Evolutionary conservation across 2,329 filamentous ascomycete genomes (phyloP).

Genomic region (Ceratocystis alfenasii): DNA sequence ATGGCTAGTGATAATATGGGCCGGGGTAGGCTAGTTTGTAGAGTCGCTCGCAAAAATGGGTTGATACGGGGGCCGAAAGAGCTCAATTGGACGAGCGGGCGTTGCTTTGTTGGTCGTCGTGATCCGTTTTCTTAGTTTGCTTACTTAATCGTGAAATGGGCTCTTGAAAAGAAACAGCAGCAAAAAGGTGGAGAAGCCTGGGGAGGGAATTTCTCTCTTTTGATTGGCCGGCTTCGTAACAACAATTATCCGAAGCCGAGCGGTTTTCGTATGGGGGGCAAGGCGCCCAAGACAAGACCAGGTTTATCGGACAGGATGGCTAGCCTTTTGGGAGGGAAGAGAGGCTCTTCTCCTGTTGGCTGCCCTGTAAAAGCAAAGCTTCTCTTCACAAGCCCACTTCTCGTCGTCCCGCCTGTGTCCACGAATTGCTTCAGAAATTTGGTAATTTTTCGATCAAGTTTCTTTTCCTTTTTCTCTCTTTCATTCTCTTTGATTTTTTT

Average conservation of each 20-base stretch:
- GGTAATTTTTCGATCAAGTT: constrained; percentile 18
- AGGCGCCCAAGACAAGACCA: neutral
- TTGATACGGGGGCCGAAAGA: too few relatives aligned
- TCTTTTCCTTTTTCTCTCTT: constrained; percentile 8
- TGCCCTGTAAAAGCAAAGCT: constrained; percentile 19
- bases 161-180: too few relatives aligned
- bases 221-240: constrained; percentile 36
- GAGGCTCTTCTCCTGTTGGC: neutral
- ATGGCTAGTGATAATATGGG: neutral
- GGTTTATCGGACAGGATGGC: constrained; percentile 16
- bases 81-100: too few relatives aligned
- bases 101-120: too few relatives aligned
- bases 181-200: constrained; percentile 4
- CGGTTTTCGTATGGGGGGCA: constrained; percentile 35
- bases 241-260: constrained; percentile 37
- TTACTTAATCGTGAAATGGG: too few relatives aligned
- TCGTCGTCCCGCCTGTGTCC: constrained; percentile 11
- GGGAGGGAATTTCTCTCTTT: constrained; percentile 6
- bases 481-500: neutral
- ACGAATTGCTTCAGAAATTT: constrained; percentile 22
- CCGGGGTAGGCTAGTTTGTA: too few relatives aligned
- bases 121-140: too few relatives aligned
- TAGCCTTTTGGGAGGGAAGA: constrained; percentile 3
- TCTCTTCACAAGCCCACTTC: constrained; percentile 18
- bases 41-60: too few relatives aligned